Evolutionary conservation across 371 early-diverging fungal species (phyloP), one percentile per base, ranked within the genome.

Genomic region (Rhizopus stolonifer): DNA sequence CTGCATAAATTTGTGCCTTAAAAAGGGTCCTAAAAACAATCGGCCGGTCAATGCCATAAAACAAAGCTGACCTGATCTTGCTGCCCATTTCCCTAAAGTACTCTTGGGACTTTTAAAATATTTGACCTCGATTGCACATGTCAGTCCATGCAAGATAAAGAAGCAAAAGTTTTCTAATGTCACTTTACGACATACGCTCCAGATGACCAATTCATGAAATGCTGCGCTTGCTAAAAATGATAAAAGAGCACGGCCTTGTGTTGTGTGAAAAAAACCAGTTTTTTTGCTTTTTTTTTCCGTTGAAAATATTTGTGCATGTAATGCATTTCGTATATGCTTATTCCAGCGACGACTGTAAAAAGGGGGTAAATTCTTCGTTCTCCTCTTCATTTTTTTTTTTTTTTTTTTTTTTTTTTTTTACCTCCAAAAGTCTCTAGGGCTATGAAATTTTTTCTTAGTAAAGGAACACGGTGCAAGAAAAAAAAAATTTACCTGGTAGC

Each of bases 361-460:
- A 43, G 32, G 19, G 15, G 13, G 19, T 7, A 2, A 8, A 34
- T 39, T 33, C 6, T 10, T 29, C 17, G 15, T 46, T 13, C 15
- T 43, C 18, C 4, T n/a, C n/a, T n/a, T n/a, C n/a, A n/a, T n/a
- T n/a, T n/a, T n/a, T n/a, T n/a, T n/a, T n/a, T n/a, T n/a, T n/a
- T n/a, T n/a, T n/a, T n/a, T n/a, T 18, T 32, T 17, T 14, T 11
- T 46, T 13, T 2, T 10, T 43, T 46, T 44, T 50, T 69, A 73
- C 74, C 70, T 67, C 74, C 74, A 73, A 33, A 73, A 73, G 36
- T 73, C 70, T 22, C 40, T 59, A 26, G 74, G 74, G 32, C 74
- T 72, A 49, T n/a, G n/a, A n/a, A n/a, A n/a, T 32, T 45, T 32
- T 29, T 1, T 15, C 29, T n/a, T n/a, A n/a, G n/a, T n/a, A n/a